Evolutionary conservation across 148 eudicot genomes (phyloP).

Genomic region (Chenopodium berlandieri): DNA sequence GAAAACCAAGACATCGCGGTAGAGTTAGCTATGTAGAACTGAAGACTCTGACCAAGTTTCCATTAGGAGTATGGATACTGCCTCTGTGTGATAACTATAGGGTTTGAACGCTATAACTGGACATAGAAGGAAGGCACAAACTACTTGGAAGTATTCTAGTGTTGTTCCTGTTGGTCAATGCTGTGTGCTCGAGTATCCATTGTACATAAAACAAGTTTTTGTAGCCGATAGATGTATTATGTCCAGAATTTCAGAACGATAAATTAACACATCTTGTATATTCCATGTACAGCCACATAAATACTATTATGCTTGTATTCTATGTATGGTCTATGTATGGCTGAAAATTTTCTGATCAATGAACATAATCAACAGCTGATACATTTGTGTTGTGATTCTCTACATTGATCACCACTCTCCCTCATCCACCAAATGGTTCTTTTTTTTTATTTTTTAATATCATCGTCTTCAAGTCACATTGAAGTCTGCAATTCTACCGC

Average conservation of each 20-base stretch:
- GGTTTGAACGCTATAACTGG: neutral
- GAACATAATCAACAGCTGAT: neutral
- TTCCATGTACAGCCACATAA: neutral
- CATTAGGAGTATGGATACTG: neutral
- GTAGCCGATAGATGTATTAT: neutral
- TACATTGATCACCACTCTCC: too few species aligned
- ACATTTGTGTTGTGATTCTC: neutral
- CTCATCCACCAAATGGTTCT: too few species aligned
- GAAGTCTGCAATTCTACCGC: too few species aligned
- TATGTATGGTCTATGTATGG: neutral
- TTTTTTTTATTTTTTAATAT: too few species aligned
- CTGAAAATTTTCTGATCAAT: neutral
- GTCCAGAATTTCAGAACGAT: neutral
- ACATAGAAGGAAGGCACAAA: neutral
- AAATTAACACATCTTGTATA: neutral
- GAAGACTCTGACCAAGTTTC: neutral
- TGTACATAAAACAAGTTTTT: neutral
- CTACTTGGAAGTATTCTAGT: neutral
- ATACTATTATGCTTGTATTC: neutral
- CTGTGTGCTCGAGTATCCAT: neutral
- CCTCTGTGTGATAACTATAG: neutral
- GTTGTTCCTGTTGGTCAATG: neutral
- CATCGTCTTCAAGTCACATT: too few species aligned
- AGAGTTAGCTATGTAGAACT: neutral
- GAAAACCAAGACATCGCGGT: conserved; percentile 32